Evolutionary conservation across 768 basidiomycete species (phyloP), one percentile per base, ranked within the genome.

Genomic region (Collybia sordida): DNA sequence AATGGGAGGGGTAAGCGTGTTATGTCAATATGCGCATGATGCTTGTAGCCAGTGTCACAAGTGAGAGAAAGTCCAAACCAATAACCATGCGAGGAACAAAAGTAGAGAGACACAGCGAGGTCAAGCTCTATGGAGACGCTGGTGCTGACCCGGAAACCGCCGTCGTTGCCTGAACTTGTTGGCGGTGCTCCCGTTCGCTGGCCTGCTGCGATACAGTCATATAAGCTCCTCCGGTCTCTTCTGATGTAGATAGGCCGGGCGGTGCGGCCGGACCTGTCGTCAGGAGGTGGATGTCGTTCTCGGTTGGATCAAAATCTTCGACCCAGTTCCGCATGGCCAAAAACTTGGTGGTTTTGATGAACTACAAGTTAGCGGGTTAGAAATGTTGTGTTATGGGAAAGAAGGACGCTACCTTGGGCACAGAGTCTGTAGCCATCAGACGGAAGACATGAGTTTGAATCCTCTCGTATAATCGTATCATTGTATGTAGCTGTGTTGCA

Each of bases 401-500:
- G 15, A 31, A 45, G 12, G 19, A 47, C 60, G 75, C 23, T 59
- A 90, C 91, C 80, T 96, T 96, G 12, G 97, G 97, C n/a, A 99
- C 88, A 6, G 96, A 98, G 68, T 99, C 97, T 49, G 95, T 96
- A 15, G 97, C 94, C 91, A 99, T 96, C 59, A 99, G 65, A 41
- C 96, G 83, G 77, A 98, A 98, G 56, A 98, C 93, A 62, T 98
- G 95, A 18, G 80, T 88, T 70, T 98, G 97, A 48, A 99, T 99
- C 49, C 95, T 85, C 68, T 95, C 95, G 67, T 98, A 99, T 58
- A 98, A 70, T 57, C 82, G 76, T 58, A 99, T 91, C 80, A 98
- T 88, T 38, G 83, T 90, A 71, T 96, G 93, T 38, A 99, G 73
- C 66, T 98, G 96, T 35, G 92, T 98, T 17, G 97, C 96, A 53